Evolutionary conservation across 2,329 filamentous ascomycete species (phyloP), one percentile per base, ranked within the genome.

Genomic region (Ambrosiella cleistominuta): DNA sequence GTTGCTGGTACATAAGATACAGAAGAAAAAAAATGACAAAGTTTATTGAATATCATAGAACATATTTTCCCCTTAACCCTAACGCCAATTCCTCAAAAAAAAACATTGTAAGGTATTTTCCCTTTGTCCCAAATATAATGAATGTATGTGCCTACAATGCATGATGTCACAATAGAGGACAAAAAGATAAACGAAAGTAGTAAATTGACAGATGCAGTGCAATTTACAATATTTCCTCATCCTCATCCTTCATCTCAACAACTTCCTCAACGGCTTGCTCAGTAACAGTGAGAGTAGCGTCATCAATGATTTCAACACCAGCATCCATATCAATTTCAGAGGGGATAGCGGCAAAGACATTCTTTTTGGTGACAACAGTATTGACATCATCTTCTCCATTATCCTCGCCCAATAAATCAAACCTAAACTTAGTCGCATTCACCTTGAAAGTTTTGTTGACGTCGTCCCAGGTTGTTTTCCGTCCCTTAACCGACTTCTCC

Each of bases 391-490:
- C 40, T 58, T 61, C 61, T 19, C 61, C 59, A 13, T 56, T 37
- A 11, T 62, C 61, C 56, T 61, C 61, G n/a, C 58, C 58, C 19
- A 59, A 53, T 37, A 61, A 47, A 44, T 56, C 40, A 35, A 56
- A 59, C 27, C 49, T 54, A 17, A 54, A 58, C 56, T 59, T 60
- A 13, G 51, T 57, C 62, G 1, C 57, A 63, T 19, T 63, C 63
- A 19, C 64, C 66, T 2, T 63, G 65, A 49, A 65, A 64, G 66
- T 61, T 63, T 71, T 73, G 66, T 82, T 83, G 63, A 82, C 70
- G 7, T 79, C 75, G 1, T 81, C 78, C 80, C 80, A 83, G 3
- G 69, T 69, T 66, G 78, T 77, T 17, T 72, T 71, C 61, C 80
- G 69, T 47, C 69, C 65, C 63, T 79, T 72, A 7, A 80, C 71